Evolutionary conservation across 2,329 filamentous ascomycete species (phyloP), one percentile per base, ranked within the genome.

Genomic region (Nothophaeocryptopus gaeumannii): DNA sequence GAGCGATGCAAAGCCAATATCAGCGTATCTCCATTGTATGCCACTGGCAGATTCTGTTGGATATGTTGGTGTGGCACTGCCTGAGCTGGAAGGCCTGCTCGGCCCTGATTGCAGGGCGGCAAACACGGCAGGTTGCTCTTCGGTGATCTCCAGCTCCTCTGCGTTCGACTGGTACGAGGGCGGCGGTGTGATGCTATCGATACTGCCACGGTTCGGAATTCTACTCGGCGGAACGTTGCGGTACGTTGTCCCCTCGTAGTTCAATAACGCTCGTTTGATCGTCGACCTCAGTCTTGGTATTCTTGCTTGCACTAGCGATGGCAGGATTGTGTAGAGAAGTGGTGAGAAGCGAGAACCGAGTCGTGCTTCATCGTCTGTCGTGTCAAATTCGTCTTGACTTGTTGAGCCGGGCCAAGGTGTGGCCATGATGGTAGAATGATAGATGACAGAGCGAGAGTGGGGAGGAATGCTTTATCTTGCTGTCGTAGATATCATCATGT

Each of bases 291-390:
- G 68, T 5, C 72, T 72, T 2, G 76, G 75, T 15, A 82, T 69
- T 50, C 75, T 71, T 32, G 71, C 76, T 59, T 78, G 76, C 5
- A 83, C 68, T 4, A 78, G 71, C 1, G 71, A 68, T 3, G 80
- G 79, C 7, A 83, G 73, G 50, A 82, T 73, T 5, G 74, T 72
- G 63, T 78, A 79, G 12, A 82, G 69, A 51, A 75, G 74, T 15
- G 76, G 78, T 39, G 74, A 50, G 39, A 43, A 41, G 14, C 39
- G 41, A 35, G 26, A 16, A 42, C 36, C 39, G 15, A 29, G 20
- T 14, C 38, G 48, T 30, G 36, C 26, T 11, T 33, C 39, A 26
- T 45, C 29, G 31, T 40, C 37, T 34, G 36, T 30, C 20, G 36
- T 36, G 31, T 26, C n/a, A 16, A 37, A 14, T 13, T 47, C 39